phyloP scores from a whole-genome alignment of 2,329 filamentous ascomycete species.

The Calonectria crousiana region DNA sequence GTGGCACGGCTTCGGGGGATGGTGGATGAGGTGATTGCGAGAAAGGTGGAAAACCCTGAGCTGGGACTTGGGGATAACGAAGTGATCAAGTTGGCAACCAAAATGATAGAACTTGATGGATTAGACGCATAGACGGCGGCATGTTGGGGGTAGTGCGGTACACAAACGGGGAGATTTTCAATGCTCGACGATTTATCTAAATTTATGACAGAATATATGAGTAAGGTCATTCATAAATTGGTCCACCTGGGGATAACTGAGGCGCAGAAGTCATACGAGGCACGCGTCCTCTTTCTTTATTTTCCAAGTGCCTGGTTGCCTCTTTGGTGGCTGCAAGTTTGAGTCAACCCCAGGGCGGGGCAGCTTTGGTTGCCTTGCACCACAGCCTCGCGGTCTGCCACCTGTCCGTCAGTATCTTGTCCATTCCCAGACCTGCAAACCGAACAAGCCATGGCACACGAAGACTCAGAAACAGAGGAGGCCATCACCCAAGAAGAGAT shows the following conservation, averaged over 20 bases:
- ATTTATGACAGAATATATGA: neutral
- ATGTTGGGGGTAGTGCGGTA: no score
- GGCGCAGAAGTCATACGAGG: no score
- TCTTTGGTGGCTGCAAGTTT: neutral
- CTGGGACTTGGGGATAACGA: conserved; percentile 69
- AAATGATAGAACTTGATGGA: conserved; percentile 90
- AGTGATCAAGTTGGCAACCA: conserved; percentile 82
- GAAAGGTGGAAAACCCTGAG: conserved; percentile 82
- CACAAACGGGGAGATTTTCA: neutral
- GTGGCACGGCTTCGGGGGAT: conserved; percentile 85
- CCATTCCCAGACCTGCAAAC: neutral
- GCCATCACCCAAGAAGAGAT: conserved; percentile 59
- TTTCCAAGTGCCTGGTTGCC: neutral
- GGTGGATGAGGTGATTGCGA: conserved; percentile 86
- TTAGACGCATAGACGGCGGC: conserved; percentile 70
- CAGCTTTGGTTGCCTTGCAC: conserved; percentile 25
- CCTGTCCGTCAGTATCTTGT: neutral
- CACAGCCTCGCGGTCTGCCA: neutral
- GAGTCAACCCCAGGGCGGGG: conserved; percentile 33
- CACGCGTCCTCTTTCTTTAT: neutral
- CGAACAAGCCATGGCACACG: conserved; percentile 37
- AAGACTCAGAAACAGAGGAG: conserved; percentile 51
- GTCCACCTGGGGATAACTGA: neutral
- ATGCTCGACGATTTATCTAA: neutral
- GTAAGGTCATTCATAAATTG: no score